A percentile compares a stretch with the other conserved stretches of the same genome.
Conservation (phyloP, 768 basidiomycete species). For the Suillus tomentosus region DNA sequence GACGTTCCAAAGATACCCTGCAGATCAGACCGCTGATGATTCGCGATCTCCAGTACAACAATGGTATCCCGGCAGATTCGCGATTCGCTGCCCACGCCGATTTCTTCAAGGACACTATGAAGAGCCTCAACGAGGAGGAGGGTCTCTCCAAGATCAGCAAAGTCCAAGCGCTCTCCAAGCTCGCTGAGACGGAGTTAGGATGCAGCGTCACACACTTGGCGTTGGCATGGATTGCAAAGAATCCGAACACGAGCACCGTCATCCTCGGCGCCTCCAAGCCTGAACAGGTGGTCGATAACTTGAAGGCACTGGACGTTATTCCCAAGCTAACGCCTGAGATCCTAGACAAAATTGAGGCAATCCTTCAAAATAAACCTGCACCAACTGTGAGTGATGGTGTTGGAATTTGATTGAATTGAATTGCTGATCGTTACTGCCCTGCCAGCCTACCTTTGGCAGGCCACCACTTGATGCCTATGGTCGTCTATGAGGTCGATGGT, state of each 20-base stretch:
- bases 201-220: constrained; percentile 51
- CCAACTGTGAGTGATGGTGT: constrained; percentile 27
- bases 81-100: constrained; percentile 50
- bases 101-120: constrained; percentile 47
- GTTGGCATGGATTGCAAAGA: constrained; percentile 55
- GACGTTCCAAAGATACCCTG: neutral
- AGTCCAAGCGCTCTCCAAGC: constrained; percentile 46
- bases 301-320: constrained; percentile 54
- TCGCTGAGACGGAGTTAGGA: constrained; percentile 49
- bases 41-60: constrained; percentile 39
- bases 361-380: constrained; percentile 45
- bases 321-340: constrained; percentile 56
- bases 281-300: constrained; percentile 49
- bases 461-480: constrained; percentile 32
- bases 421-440: neutral
- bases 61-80: constrained; percentile 53
- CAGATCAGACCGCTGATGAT: neutral
- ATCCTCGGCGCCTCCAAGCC: constrained; percentile 52
- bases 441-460: constrained; percentile 30
- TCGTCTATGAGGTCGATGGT: constrained; percentile 18
- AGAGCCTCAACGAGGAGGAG: constrained; percentile 42
- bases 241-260: constrained; percentile 50
- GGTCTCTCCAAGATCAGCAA: constrained; percentile 50
- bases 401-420: neutral
- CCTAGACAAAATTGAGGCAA: constrained; percentile 50